phyloP scores from a whole-genome alignment of 176 grass and related monocot species.

The Oryza rufipogon region DNA sequence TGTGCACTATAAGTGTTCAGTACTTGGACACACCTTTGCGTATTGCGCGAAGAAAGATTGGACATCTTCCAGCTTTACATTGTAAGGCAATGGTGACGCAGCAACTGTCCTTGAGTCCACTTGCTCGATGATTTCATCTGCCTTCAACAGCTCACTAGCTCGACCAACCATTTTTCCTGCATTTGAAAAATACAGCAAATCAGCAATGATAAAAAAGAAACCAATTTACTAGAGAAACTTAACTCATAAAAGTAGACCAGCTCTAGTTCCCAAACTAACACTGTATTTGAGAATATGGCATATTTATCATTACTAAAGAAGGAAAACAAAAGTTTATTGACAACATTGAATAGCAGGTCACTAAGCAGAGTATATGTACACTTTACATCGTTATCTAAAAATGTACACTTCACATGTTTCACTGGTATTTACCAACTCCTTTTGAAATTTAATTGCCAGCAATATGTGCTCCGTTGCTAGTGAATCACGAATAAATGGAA shows the following conservation, averaged over 20 bases:
- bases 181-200: constrained; percentile 19
- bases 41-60: constrained; percentile 65
- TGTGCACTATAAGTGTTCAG: background rate
- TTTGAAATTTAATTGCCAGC: background rate
- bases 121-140: constrained; percentile 67
- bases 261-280: background rate
- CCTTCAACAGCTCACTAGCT: constrained; percentile 42
- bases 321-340: background rate
- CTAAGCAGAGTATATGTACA: background rate
- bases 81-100: constrained; percentile 69
- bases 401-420: background rate
- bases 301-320: background rate
- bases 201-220: background rate
- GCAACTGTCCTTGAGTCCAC: constrained; percentile 67
- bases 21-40: constrained; percentile 62
- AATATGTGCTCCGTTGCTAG: background rate
- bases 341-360: background rate
- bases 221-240: background rate
- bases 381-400: background rate
- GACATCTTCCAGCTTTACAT: constrained; percentile 69
- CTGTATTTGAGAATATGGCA: background rate
- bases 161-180: constrained; percentile 73
- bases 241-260: background rate
- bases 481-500: background rate
- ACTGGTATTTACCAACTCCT: background rate